phyloP scores from a whole-genome alignment of 2,329 filamentous ascomycete genomes.

The Cryphonectria parasitica region DNA sequence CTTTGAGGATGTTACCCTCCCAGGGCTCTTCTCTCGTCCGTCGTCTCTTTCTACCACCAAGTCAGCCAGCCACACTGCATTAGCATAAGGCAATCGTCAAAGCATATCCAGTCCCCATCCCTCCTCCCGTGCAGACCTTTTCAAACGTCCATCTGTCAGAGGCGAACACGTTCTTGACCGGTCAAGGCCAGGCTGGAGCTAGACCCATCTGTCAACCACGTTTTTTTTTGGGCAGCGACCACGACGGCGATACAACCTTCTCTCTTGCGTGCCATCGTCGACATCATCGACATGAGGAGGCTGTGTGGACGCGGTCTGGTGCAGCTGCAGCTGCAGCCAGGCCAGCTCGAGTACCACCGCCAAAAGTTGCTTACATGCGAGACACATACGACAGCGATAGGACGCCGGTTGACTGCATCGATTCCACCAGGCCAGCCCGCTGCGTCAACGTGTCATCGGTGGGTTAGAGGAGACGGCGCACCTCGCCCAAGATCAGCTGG shows the following conservation, averaged over 20 bases:
- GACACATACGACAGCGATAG: conserved; percentile 9
- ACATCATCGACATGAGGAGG: conserved; percentile 15
- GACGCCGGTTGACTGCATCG: conserved; percentile 16
- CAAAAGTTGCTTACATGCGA: conserved; percentile 7
- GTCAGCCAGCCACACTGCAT: conserved; percentile 17
- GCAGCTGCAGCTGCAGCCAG: neutral
- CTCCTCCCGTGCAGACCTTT: conserved; percentile 14
- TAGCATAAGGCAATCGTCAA: conserved; percentile 14
- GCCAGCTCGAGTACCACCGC: conserved; percentile 8
- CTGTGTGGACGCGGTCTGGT: conserved; percentile 3
- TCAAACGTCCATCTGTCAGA: conserved; percentile 21
- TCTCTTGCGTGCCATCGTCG: neutral
- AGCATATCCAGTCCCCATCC: neutral
- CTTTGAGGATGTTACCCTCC: neutral
- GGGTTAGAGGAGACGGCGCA: conserved; percentile 14
- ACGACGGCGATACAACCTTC: neutral
- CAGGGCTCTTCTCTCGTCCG: neutral
- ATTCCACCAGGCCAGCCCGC: conserved; percentile 11
- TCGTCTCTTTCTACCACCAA: neutral
- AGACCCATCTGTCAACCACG: conserved; percentile 20
- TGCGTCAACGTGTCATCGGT: conserved; percentile 16
- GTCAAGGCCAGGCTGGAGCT: conserved; percentile 4
- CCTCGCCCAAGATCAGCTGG: conserved; percentile 15
- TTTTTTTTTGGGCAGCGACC: conserved; percentile 5
- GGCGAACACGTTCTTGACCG: conserved; percentile 23